These are phyloP conservation scores for Ensete glaucum DNA, from an alignment of 176 grass and related monocot genomes.

Conservation along the genomic window DNA sequence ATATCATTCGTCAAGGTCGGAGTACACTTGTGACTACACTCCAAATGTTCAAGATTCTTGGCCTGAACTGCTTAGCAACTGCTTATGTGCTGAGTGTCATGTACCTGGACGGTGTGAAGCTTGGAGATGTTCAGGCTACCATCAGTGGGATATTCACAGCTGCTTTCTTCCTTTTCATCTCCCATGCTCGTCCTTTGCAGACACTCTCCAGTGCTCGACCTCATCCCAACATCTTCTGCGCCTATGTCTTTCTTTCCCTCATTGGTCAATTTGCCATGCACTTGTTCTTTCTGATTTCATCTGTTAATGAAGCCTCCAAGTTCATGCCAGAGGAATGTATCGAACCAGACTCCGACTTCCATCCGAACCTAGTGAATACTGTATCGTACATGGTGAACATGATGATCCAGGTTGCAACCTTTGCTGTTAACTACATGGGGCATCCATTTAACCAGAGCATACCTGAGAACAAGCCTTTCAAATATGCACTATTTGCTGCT, in stretches of 20 bases:
- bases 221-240: constrained; percentile 94
- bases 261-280: constrained; percentile 98
- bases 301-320: constrained; percentile 81
- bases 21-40: constrained; percentile 95
- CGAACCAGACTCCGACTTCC: constrained; percentile 85
- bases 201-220: constrained; percentile 66
- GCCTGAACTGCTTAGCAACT: constrained; percentile 92
- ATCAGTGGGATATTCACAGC: constrained; percentile 94
- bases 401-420: constrained; percentile 99
- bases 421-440: constrained; percentile 99
- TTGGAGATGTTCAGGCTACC: constrained; percentile 92
- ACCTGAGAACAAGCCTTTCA: constrained; percentile 93
- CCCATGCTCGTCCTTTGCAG: constrained; percentile 83
- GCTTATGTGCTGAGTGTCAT: constrained; percentile 97
- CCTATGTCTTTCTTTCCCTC: constrained; percentile 81
- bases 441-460: constrained; percentile 93
- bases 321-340: constrained; percentile 97
- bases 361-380: constrained; percentile 94
- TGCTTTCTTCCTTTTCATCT: constrained; percentile 98
- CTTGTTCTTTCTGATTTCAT: constrained; percentile 66
- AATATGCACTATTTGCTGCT: constrained; percentile 66
- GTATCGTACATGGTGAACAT: constrained; percentile 99
- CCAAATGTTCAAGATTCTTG: constrained; percentile 99
- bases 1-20: constrained; percentile 91
- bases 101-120: constrained; percentile 95